Base-by-base conservation (phyloP, 2,329 filamentous ascomycete genomes). In the Berkeleyomyces basicola region DNA sequence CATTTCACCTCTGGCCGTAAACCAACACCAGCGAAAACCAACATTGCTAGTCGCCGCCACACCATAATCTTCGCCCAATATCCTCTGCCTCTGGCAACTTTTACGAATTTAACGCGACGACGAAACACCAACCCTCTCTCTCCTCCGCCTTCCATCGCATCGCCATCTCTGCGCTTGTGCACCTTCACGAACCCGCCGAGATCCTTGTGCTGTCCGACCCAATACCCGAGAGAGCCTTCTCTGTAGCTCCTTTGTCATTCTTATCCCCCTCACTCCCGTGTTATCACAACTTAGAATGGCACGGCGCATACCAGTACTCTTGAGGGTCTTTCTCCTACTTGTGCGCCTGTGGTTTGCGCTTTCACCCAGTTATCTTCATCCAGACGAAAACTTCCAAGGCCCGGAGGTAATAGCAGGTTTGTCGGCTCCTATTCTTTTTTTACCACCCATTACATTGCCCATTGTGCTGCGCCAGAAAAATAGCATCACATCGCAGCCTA, bases 331-430 rank as follows among this genome's bases (percentile, higher is more conserved):
- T 63, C 79, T 99, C 69, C 79, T 95, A 70, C 78, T 93, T 68
- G 83, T 96, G 70, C 87, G 93, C 74, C 80, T 97, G 70, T 97
- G 92, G 82, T 92, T 97, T 73, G 92, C 93, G 65, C 77, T 97
- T 67, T 91, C 87, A 66, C 88, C 93, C 64, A 97, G 92, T 78
- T 99, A 99, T 74, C 82, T 99, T 57, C 93, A 99, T 73, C 93
- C 93, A 4, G 93, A 99, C 76, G 93, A 99, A 79, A 93, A 97
- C 78, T 99, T 99, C 70, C 93, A 99, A 76, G 93, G 93, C 43
- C 93, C 93, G 14, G 93, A 99, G 77, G 86, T 97, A 67, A 93
- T 97, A 70, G 91, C 92, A 70, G 92, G 92, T 96, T 82, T 68
- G 85, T 76, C 7, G 39, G 42, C 23, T 31, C 49, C 47, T 43